Evolutionary conservation across 2,329 filamentous ascomycete genomes (phyloP), one percentile per base, ranked within the genome.

Genomic region (Penicillium brevicompactum): DNA sequence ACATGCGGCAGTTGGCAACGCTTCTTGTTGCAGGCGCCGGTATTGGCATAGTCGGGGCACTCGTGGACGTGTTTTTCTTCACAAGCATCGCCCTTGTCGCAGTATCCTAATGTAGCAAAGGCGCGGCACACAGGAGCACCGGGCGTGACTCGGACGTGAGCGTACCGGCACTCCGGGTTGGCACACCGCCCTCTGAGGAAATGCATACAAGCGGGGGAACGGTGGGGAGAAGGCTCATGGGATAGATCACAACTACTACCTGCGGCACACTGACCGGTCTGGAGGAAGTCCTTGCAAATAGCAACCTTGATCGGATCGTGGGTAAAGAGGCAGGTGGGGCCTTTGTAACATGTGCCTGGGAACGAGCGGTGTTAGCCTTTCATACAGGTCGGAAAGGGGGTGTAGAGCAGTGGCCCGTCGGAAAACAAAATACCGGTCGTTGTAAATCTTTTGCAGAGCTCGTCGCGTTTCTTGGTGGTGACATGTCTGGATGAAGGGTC

Each of bases 11-110:
- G 83, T 71, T 88, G 89, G 80, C 93, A 97, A 63, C 87, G 87
- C 75, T 87, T 86, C 72, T 84, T 86, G 72, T 86, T 87, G 84
- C 94, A 99, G 59, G 82, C 80, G 67, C 93, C 93, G 57, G 85
- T 91, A 76, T 96, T 96, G 82, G 91, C 90, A 80, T 95, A 97
- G 73, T 96, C 90, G 59, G 94, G 93, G 75, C 94, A 97, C 75
- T 97, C 93, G 76, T 89, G 88, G 55, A 93, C 88, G 78, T 99
- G 94, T 58, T 92, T 88, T 61, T 94, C 86, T 57, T 84, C 76
- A 76, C 94, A 97, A 52, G 81, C 76, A 53, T 83, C 82, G 57
- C 93, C 94, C 71, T 89, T 90, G 58, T 89, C 87, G 78, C 94
- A 97, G 75, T 92, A 97, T 50, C 94, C 93, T 68, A 92, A 84